Base-by-base conservation (phyloP, 129 eudicot genomes). In the Heracleum sosnowskyi region DNA sequence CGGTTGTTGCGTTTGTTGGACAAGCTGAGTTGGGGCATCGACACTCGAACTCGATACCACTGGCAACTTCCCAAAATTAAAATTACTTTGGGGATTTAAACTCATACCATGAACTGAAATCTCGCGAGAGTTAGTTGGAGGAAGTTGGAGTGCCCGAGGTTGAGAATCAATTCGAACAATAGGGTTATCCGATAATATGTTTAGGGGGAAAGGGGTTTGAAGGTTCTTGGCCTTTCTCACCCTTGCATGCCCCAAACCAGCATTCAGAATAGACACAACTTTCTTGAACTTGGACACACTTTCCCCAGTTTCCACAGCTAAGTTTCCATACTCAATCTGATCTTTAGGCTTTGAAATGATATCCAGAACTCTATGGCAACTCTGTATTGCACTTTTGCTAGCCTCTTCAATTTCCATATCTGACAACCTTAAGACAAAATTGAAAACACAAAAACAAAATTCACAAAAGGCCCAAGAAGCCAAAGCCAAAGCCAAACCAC, bases 381-480 rank as follows among this genome's bases (percentile, higher is more conserved):
- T 88, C 81, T 96, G 97, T 57, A 96, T 87, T 28, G 97, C 99
- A 45, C 88, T 86, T 84, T 82, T 90, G 74, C 92, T 92, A 82
- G 91, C 97, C 87, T 85, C 93, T 82, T 92, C 99, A 82, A 96
- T 94, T 78, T 90, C 97, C 99, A 90, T 87, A 36, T 77, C 66
- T 35, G 55, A 60, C 68, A 72, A 42, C 66, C 37, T 71, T 41
- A 60, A 87, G 12, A 3, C 41, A 47, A 57, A 73, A 55, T 10
- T 15, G 24, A 0, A 40, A 46, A 36, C 37, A 64, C 40, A 80
- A n/a, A 64, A 79, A 80, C 84, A 82, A 77, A 87, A 77, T 22
- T 63, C 49, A 83, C 78, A 57, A 73, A 46, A 53, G 46, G 69
- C 79, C 15, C 18, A 71, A 71, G 51, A 49, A 31, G 70, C 83